A percentile compares a stretch with the other conserved stretches of the same genome.
These are phyloP conservation scores for Crataegus laevigata DNA, from an alignment of 306 rosid genomes.

Conservation along the genomic window DNA sequence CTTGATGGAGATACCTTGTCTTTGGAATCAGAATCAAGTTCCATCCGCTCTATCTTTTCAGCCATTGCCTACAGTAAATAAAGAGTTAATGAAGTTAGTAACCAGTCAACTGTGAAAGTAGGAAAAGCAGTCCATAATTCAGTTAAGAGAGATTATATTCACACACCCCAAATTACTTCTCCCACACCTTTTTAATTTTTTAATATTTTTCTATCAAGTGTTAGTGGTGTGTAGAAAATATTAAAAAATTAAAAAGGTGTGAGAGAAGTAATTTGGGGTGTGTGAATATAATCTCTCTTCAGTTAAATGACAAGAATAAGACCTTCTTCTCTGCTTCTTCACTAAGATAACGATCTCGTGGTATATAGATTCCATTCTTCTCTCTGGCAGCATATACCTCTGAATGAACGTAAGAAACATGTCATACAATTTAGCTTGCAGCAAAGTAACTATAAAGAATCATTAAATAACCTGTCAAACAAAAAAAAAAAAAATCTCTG, in stretches of 20 bases:
- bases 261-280: too few species aligned
- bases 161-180: too few species aligned
- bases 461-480: neutral
- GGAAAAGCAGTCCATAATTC: neutral
- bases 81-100: constrained; percentile 7
- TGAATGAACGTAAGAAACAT: constrained; percentile 14
- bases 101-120: constrained; percentile 5
- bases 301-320: constrained; percentile 2
- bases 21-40: constrained; percentile 81
- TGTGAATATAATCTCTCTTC: too few species aligned
- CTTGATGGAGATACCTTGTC: constrained; percentile 63
- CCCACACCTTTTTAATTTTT: too few species aligned
- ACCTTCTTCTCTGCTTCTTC: constrained; percentile 99
- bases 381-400: constrained; percentile 99
- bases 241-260: too few species aligned
- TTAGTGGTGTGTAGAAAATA: too few species aligned
- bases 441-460: neutral
- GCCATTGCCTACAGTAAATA: constrained; percentile 70
- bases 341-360: constrained; percentile 93
- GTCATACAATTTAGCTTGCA: constrained; percentile 3
- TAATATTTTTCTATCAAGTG: too few species aligned
- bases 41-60: constrained; percentile 97
- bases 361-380: constrained; percentile 97
- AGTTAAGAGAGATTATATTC: too few species aligned
- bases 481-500: neutral